Conservation (phyloP, 139 green algal species). For the Trebouxia sp. region DNA sequence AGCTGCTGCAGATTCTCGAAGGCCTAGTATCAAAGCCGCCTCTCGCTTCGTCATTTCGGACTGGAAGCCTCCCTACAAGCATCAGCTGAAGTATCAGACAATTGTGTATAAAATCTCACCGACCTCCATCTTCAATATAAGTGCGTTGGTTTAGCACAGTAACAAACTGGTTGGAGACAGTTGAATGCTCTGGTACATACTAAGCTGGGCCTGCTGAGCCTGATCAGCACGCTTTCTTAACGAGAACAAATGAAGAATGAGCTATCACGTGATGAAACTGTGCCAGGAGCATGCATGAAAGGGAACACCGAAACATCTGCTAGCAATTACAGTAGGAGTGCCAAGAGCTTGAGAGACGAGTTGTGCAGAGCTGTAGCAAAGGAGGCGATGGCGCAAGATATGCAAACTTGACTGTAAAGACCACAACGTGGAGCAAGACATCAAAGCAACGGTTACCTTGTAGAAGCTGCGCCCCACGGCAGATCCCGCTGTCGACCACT, state of each 20-base stretch:
- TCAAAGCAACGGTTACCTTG: conserved; percentile 58
- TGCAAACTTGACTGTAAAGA: too few relatives aligned
- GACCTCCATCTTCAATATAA: neutral
- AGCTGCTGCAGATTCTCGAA: conserved; percentile 81
- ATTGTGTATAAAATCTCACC: neutral
- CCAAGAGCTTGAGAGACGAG: too few relatives aligned
- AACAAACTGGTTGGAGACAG: too few relatives aligned
- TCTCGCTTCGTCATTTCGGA: conserved; percentile 93
- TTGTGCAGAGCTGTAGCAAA: too few relatives aligned
- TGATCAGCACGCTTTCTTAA: neutral
- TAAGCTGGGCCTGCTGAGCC: too few relatives aligned
- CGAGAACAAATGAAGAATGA: neutral
- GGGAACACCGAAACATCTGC: neutral
- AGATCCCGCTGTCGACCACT: conserved; percentile 60
- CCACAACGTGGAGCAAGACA: neutral
- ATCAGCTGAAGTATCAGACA: conserved; percentile 30
- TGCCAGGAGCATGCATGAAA: neutral
- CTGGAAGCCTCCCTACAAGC: conserved; percentile 86
- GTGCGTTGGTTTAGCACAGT: neutral
- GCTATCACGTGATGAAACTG: neutral
- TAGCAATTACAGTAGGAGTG: neutral
- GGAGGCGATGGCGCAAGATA: too few relatives aligned
- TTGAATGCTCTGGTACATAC: too few relatives aligned
- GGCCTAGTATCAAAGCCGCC: conserved; percentile 88
- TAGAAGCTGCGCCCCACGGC: conserved; percentile 72